Percentiles rank a stretch among this genome's conserved stretches.
phyloP scores from a whole-genome alignment of 2,329 filamentous ascomycete genomes.

The Aspergillus sp. region DNA sequence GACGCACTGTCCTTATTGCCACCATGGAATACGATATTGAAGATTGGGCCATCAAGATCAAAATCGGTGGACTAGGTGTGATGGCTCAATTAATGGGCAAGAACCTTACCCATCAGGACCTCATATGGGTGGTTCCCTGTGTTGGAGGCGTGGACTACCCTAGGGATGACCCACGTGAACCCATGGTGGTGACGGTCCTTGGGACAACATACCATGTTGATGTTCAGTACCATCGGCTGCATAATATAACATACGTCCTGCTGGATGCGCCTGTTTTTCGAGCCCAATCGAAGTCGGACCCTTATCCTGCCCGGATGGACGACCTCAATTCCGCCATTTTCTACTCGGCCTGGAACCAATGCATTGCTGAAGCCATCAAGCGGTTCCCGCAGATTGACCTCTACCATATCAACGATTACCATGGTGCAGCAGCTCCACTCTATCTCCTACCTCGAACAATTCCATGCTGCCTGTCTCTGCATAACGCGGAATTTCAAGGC shows the following conservation, averaged over 20 bases:
- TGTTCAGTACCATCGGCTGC: slow-evolving; percentile 62
- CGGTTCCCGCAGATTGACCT: slow-evolving; percentile 62
- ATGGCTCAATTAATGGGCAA: slow-evolving; percentile 71
- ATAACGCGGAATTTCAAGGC: slow-evolving; percentile 69
- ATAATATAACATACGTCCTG: slow-evolving; percentile 68
- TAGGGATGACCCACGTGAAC: slow-evolving; percentile 56
- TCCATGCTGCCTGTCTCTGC: slow-evolving; percentile 63
- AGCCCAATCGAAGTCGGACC: slow-evolving; percentile 61
- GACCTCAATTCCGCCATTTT: slow-evolving; percentile 67
- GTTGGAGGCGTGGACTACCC: slow-evolving; percentile 66
- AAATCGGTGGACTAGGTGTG: slow-evolving; percentile 68
- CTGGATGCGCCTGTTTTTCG: slow-evolving; percentile 67
- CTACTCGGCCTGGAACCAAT: slow-evolving; percentile 70
- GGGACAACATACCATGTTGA: slow-evolving; percentile 61
- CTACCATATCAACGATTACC: slow-evolving; percentile 67
- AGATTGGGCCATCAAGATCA: slow-evolving; percentile 69
- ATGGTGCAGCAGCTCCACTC: slow-evolving; percentile 62
- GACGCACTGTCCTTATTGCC: slow-evolving; percentile 63
- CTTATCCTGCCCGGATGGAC: slow-evolving; percentile 68
- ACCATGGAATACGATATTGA: slow-evolving; percentile 73
- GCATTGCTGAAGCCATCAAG: slow-evolving; percentile 63
- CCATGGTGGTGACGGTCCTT: slow-evolving; percentile 63
- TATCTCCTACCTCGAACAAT: slow-evolving; percentile 64
- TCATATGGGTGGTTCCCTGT: slow-evolving; percentile 64
- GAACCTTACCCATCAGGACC: slow-evolving; percentile 62